Base-by-base conservation (phyloP, 176 grass and related monocot species). In the Eragrostis curvula region DNA sequence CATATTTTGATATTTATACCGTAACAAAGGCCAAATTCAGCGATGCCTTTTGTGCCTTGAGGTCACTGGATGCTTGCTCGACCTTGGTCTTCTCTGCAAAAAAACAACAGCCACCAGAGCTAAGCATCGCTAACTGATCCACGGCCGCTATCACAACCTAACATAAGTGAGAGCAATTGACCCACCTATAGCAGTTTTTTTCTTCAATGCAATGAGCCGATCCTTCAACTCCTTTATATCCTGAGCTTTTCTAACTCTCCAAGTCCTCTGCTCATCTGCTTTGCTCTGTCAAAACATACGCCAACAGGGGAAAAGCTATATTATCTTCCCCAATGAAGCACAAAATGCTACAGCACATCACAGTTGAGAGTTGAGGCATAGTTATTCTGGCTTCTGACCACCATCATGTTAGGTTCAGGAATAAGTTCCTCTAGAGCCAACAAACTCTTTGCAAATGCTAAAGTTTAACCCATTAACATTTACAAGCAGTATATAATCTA, bases 171-270 rank as follows among this genome's bases (percentile, higher is more conserved):
- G 66, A 86, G 29, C n/a, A 69, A 71, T 80, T 39, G 55, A 90
- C 89, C 74, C 77, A 96, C 97, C 87, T 77, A 83, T 66, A 21
- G 60, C 82, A 85, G 83, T 92, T 84, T 70, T 46, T 58, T 69
- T 90, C 83, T 85, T 91, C 72, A 94, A 64, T 74, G 85, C 73
- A 56, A 21, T 80, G 68, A 96, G 84, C 16, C 53, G 69, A 49
- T 94, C 83, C 85, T 73, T 94, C 80, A 99, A 81, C 51, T 89
- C 90, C 74, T 90, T 92, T 18, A 85, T 84, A 73, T 92, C 92
- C 27, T 96, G 87, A 70, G 82, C 58, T 89, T 94, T 94, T 74
- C 80, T 75, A 40, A 79, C 64, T 75, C 82, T 93, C 97, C 91
- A 96, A 67, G 76, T 90, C 81, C 69, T 87, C 79, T 93, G 96